Conservation (phyloP, 352 stramenopile species). For the Aphanomyces astaci region DNA sequence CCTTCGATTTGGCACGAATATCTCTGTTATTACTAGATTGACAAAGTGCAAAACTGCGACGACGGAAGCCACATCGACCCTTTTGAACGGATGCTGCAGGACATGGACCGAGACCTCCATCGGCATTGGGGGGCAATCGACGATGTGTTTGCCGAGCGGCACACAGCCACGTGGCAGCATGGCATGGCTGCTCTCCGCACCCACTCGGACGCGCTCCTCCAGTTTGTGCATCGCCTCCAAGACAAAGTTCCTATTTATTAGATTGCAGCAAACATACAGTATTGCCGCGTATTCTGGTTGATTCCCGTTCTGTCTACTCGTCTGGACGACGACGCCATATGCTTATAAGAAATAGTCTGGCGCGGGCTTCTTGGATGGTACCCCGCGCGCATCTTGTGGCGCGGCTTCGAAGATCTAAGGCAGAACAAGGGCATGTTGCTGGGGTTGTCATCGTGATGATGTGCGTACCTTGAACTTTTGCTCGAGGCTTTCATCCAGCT, state of each 20-base stretch:
- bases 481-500: slow-evolving; percentile 96
- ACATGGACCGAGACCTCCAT: slow-evolving; percentile 5
- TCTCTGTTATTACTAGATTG: background rate
- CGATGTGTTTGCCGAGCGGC: background rate
- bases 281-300: background rate
- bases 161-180: background rate
- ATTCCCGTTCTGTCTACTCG: slow-evolving; percentile 15
- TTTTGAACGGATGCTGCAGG: slow-evolving; percentile 13
- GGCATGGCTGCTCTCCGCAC: background rate
- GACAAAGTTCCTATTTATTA: slow-evolving; percentile 18
- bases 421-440: slow-evolving; percentile 6
- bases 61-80: background rate
- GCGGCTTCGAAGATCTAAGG: slow-evolving; percentile 96
- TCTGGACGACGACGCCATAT: slow-evolving; percentile 17
- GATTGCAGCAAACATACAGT: background rate
- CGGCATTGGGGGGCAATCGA: background rate
- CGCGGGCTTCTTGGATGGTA: slow-evolving; percentile 96
- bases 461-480: slow-evolving; percentile 71
- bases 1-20: too few species aligned
- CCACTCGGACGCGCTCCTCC: background rate
- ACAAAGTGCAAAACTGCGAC: background rate
- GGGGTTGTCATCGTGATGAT: slow-evolving; percentile 10
- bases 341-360: slow-evolving; percentile 99
- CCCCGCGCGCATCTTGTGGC: slow-evolving; percentile 93
- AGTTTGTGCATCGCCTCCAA: slow-evolving; percentile 11